Conservation (phyloP, 306 rosid genomes). For the Castanospermum australe region DNA sequence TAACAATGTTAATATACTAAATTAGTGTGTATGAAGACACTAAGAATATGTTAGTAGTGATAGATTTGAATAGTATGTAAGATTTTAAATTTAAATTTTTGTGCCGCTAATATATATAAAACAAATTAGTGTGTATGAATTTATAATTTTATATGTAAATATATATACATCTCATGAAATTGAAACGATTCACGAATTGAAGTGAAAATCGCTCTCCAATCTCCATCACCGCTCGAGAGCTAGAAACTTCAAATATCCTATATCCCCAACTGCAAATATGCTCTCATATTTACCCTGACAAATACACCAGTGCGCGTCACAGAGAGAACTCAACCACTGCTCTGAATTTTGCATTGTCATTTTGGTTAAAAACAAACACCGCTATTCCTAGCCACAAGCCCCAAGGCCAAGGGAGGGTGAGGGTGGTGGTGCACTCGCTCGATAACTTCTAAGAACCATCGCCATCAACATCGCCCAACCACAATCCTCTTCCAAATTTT, state of each 20-base stretch:
- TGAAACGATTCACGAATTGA: too few relatives aligned
- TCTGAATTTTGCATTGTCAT: conserved; percentile 30
- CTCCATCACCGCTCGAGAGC: background rate
- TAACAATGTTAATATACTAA: background rate
- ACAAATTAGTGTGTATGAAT: too few relatives aligned
- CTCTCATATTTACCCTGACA: background rate
- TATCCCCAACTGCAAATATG: background rate
- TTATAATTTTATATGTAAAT: background rate
- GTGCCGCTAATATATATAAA: too few relatives aligned
- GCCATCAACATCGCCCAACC: background rate
- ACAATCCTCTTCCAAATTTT: background rate
- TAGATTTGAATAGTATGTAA: too few relatives aligned
- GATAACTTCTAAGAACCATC: background rate
- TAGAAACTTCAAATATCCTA: background rate
- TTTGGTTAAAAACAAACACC: conserved; percentile 35
- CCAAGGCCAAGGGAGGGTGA: background rate
- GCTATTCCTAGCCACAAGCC: conserved; percentile 21
- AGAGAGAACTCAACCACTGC: background rate
- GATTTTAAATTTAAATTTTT: too few relatives aligned
- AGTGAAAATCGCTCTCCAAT: background rate
- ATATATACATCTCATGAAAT: too few relatives aligned
- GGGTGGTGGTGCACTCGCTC: background rate
- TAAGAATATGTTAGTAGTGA: too few relatives aligned
- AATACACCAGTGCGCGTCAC: conserved; percentile 28
- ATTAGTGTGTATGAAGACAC: background rate